Evolutionary conservation across 257 asterid genomes (phyloP), one percentile per base, ranked within the genome.

Genomic region (Solanum gandarillasii): DNA sequence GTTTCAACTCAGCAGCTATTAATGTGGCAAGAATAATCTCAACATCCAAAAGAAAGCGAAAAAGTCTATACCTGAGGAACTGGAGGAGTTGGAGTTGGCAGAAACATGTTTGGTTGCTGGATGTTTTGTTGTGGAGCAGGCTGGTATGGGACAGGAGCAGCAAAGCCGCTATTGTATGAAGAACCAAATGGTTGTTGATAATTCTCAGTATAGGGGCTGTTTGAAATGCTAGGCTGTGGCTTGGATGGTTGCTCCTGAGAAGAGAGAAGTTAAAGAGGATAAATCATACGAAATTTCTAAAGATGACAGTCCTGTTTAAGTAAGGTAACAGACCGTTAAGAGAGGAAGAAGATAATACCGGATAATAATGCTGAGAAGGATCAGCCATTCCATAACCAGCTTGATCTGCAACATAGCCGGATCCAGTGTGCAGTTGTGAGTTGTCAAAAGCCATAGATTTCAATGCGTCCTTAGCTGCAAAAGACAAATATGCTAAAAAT

Each of bases 61-160:
- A 86, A 46, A 41, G 39, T 41, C 29, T 46, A 68, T 91, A 95
- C 99, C 95, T 48, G 73, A 70, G 94, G 92, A 89, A 93, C 88
- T 88, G 92, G 94, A 87, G 94, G 72, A 83, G 92, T 90, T 73
- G 94, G 96, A 88, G 98, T 88, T 78, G 99, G 99, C 88, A 97
- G 88, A 88, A 97, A 97, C 25, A 94, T 95, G 88, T 88, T 87
- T 39, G 98, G 98, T 81, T 89, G 98, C 73, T 86, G 93, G 9
- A 85, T 60, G 83, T 87, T 93, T 70, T 95, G 93, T 87, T 88
- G 98, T 55, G 93, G 90, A 87, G 87, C 87, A 85, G 93, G 92
- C 86, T 93, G 98, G 90, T 92, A 95, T 32, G 94, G 29, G 70
- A 91, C 78, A 87, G 95, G 92, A 88, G 94, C 87, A 91, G 85